Evolutionary conservation across 148 eudicot species (phyloP).

Genomic region (Chenopodium berlandieri): DNA sequence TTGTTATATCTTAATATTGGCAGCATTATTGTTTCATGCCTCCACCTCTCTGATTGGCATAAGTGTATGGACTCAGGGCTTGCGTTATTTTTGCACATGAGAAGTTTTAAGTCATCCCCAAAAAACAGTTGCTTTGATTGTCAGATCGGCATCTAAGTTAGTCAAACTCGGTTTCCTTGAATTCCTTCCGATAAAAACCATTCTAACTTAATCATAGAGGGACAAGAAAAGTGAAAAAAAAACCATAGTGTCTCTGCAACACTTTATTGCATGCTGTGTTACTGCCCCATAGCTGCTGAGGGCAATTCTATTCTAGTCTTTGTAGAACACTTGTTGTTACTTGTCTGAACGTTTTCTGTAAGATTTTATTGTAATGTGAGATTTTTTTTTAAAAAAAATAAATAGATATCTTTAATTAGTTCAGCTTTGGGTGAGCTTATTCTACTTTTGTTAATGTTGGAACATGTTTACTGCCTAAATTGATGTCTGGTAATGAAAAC

Average conservation of each 20-base stretch:
- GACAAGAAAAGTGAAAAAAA: background rate
- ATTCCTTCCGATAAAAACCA: too few relatives aligned
- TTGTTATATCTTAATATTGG: background rate
- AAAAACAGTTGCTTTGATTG: background rate
- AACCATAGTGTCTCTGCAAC: background rate
- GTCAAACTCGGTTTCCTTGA: background rate
- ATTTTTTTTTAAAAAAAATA: background rate
- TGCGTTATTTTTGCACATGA: background rate
- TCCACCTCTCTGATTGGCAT: background rate
- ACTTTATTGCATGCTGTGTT: background rate
- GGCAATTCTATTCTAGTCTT: too few relatives aligned
- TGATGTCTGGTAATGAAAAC: background rate
- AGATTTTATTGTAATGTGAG: background rate
- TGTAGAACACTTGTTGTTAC: background rate
- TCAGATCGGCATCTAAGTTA: background rate
- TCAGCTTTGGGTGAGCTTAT: background rate
- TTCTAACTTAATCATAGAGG: background rate
- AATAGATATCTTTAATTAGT: background rate
- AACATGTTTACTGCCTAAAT: too few relatives aligned
- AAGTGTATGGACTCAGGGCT: background rate
- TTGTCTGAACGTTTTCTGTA: background rate
- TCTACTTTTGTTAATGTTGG: background rate
- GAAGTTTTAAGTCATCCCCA: constrained; percentile 7
- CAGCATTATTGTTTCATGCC: background rate
- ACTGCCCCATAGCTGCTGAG: background rate